These are phyloP conservation scores for Colletotrichum simmondsii DNA, from an alignment of 2,329 filamentous ascomycete species.

Conservation along the genomic window DNA sequence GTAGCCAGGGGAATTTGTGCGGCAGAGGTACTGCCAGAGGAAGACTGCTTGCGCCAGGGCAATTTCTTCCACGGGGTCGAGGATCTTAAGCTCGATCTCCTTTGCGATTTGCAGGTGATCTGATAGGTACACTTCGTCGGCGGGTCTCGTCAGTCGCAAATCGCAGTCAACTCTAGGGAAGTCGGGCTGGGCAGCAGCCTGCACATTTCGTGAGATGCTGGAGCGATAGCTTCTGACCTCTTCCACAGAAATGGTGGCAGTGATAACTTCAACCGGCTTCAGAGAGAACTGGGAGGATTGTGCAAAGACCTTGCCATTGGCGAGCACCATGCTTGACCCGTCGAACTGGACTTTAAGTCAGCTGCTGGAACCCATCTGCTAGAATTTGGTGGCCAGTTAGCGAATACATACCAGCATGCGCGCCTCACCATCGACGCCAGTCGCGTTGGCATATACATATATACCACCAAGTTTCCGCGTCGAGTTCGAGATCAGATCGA, in stretches of 20 bases:
- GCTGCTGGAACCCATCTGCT: neutral
- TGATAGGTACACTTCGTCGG: conserved; percentile 40
- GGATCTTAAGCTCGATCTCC: conserved; percentile 27
- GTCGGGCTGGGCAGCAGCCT: conserved; percentile 57
- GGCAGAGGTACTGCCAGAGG: conserved; percentile 67
- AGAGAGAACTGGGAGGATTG: conserved; percentile 73
- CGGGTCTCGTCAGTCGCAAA: conserved; percentile 23
- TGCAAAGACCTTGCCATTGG: conserved; percentile 60
- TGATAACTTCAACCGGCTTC: conserved; percentile 69
- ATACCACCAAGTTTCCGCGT: conserved; percentile 71
- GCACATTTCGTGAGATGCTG: conserved; percentile 65
- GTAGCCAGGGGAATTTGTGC: conserved; percentile 59
- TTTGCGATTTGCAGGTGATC: conserved; percentile 42
- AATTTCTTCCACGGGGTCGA: conserved; percentile 45
- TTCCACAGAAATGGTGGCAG: conserved; percentile 75
- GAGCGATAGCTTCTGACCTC: conserved; percentile 72
- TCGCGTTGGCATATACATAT: conserved; percentile 57
- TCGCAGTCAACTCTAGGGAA: conserved; percentile 40
- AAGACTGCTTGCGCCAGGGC: conserved; percentile 38
- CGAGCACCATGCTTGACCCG: conserved; percentile 71
- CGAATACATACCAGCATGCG: conserved; percentile 53
- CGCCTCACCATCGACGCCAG: conserved; percentile 43
- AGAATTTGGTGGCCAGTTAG: neutral
- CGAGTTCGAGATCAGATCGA: conserved; percentile 74
- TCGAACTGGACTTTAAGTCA: conserved; percentile 56